phyloP scores from a whole-genome alignment of 2,329 filamentous ascomycete genomes.

The Talaromyces sp. region DNA sequence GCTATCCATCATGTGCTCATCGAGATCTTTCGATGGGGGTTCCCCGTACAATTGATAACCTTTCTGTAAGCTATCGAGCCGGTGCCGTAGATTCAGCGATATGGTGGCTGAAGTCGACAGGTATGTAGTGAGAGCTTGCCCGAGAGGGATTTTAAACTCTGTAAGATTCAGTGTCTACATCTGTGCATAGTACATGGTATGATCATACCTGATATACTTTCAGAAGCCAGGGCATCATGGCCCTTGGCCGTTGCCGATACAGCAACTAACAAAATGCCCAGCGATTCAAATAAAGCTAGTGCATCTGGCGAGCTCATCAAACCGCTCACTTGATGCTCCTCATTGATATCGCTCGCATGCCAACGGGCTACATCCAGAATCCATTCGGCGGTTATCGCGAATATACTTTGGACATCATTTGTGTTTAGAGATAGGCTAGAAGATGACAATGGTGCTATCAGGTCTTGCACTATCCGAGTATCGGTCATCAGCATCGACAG shows the following conservation, averaged over 20 bases:
- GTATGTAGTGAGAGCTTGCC: slow-evolving; percentile 39
- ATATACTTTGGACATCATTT: slow-evolving; percentile 32
- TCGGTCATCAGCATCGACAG: slow-evolving; percentile 39
- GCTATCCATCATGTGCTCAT: slow-evolving; percentile 41
- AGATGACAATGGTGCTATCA: slow-evolving; percentile 38
- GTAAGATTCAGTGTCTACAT: slow-evolving; percentile 14
- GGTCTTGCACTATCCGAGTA: slow-evolving; percentile 41
- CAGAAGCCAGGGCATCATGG: slow-evolving; percentile 34
- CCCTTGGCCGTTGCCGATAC: slow-evolving; percentile 37
- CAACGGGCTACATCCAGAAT: slow-evolving; percentile 37
- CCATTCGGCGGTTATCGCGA: slow-evolving; percentile 36
- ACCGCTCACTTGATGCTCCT: slow-evolving; percentile 28
- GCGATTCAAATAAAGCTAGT: slow-evolving; percentile 40
- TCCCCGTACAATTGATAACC: slow-evolving; percentile 42
- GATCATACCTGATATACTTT: slow-evolving; percentile 32
- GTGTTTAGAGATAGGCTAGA: slow-evolving; percentile 30
- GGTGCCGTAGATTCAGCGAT: slow-evolving; percentile 37
- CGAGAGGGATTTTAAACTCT: slow-evolving; percentile 37
- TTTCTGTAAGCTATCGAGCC: slow-evolving; percentile 41
- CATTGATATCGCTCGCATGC: slow-evolving; percentile 29
- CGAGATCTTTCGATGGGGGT: slow-evolving; percentile 40
- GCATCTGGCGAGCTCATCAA: slow-evolving; percentile 36
- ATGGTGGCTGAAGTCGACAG: slow-evolving; percentile 39
- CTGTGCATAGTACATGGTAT: background rate
- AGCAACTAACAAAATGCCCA: slow-evolving; percentile 41